Evolutionary conservation across 352 stramenopile species (phyloP), one percentile per base, ranked within the genome.

Genomic region (Phytophthora capsici): DNA sequence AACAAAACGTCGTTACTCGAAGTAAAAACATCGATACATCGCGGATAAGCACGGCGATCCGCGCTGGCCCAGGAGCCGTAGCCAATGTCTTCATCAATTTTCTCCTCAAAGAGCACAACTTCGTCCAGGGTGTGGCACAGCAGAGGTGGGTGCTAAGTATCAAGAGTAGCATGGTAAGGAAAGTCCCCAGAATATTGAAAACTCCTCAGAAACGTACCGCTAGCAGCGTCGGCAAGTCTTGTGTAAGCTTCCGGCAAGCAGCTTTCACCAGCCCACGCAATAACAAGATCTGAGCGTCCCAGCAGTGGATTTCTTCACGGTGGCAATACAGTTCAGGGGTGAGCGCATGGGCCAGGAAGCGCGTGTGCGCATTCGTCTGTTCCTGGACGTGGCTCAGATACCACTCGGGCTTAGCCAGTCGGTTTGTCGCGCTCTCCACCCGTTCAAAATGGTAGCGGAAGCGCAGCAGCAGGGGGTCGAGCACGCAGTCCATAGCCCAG

Each of bases 391-490:
- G 66, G 47, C 59, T 84, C 16, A 94, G 50, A 57, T 78, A 85
- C 85, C 85, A 94, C 59, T 94, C 85, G 0, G 85, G 85, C 69
- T 91, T 94, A 2, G 82, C 73, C 7, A 94, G 38, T 28, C 81
- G 80, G 55, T 91, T 94, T 14, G 82, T 92, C 25, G 77, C 68
- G 61, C 85, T 94, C 4, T 87, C 80, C 1, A 22, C 7, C n/a
- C 81, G 73, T 54, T 88, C 81, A 59, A 94, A 94, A 20, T 94
- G 85, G 66, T 82, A 94, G 12, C 75, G 79, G 50, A 92, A 92
- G 20, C 85, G 81, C 57, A 81, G 62, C 10, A 84, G 47, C 25
- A 92, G 34, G 3, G 83, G 70, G 13, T 91, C 71, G 9, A 92
- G 19, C 6, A 94, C 56, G 45, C 73, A 87, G 20, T 89, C 73